Percentiles rank a stretch among this genome's conserved stretches.
phyloP scores from a whole-genome alignment of 1,284 basidiomycete genomes.

The Ceratobasidium sp. region DNA sequence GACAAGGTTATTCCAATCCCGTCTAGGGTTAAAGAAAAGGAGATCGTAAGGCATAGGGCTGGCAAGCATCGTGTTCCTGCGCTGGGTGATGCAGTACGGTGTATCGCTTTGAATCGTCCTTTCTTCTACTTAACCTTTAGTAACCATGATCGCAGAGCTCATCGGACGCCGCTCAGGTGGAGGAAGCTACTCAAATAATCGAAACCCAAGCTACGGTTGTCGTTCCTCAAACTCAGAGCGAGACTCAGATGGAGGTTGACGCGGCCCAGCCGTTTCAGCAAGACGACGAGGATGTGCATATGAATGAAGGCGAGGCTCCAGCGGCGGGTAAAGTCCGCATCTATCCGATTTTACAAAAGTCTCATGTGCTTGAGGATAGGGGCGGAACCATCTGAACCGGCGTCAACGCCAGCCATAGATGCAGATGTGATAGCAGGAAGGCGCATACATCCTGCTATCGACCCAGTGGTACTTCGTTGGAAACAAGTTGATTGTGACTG shows the following conservation, averaged over 20 bases:
- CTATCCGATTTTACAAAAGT: no score
- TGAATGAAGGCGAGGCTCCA: background rate
- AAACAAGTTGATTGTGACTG: conserved; percentile 23
- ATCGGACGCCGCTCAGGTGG: background rate
- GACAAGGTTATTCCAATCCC: conserved; percentile 34
- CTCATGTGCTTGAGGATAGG: no score
- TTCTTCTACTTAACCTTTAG: background rate
- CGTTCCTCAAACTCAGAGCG: background rate
- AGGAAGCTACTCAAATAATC: conserved; percentile 7
- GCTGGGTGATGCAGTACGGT: conserved; percentile 12
- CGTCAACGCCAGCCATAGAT: background rate
- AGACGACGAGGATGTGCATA: background rate
- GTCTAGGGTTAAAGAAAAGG: background rate
- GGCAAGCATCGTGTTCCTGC: conserved; percentile 24
- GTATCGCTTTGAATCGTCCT: background rate
- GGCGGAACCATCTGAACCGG: background rate
- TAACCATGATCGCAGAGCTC: background rate
- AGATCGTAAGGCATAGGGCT: conserved; percentile 7
- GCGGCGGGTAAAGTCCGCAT: background rate
- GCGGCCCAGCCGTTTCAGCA: background rate
- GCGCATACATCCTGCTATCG: conserved; percentile 17
- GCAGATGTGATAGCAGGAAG: background rate
- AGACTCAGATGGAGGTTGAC: conserved; percentile 23
- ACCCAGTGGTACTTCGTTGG: conserved; percentile 3
- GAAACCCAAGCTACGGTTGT: conserved; percentile 27